Base-by-base conservation (phyloP, 139 green algal species). In the Gonium pectorale region DNA sequence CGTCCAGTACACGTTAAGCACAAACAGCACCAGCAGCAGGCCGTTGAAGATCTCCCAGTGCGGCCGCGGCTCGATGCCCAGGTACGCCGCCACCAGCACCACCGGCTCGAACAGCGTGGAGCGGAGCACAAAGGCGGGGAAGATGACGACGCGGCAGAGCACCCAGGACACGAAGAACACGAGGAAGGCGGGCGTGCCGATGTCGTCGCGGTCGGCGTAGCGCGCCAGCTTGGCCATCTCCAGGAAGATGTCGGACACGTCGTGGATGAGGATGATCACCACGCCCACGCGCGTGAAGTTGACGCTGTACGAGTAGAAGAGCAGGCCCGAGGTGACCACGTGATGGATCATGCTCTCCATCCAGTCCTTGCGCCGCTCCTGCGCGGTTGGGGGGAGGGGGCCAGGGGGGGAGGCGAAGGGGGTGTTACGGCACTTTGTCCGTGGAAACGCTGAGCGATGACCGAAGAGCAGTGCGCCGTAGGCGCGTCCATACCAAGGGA, bases 241-340 rank as follows among this genome's bases (percentile, higher is more conserved):
- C 73, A 98, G 81, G 81, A 96, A 97, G 38, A 98, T 95, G 89
- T 98, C 96, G 27, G 93, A 97, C 37, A 94, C 81, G 83, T 98
- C 95, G 69, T 98, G 95, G 27, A 95, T 82, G 62, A 97, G 80
- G 81, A 98, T 94, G 41, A 98, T 88, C 74, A 97, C 93, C 0
- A 94, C 86, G n/a, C 95, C 95, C 27, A 96, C 87, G 37, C 92
- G 92, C 5, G 91, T 95, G 67, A 97, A 93, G 90, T 94, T 95
- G 29, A 89, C 79, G 21, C 83, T 80, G 64, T 92, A 93, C 29
- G 82, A 87, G 71, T 90, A 92, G n/a, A 83, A 27, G 33, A 89
- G 67, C 77, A 90, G 73, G 59, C 64, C 54, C 11, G 95, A 82
- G 9, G 95, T 98, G 24, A 94, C 92, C 0, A 97, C 37, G 81